These are phyloP conservation scores for Trametes sp. DNA, from an alignment of 1,284 basidiomycete genomes.

Conservation along the genomic window DNA sequence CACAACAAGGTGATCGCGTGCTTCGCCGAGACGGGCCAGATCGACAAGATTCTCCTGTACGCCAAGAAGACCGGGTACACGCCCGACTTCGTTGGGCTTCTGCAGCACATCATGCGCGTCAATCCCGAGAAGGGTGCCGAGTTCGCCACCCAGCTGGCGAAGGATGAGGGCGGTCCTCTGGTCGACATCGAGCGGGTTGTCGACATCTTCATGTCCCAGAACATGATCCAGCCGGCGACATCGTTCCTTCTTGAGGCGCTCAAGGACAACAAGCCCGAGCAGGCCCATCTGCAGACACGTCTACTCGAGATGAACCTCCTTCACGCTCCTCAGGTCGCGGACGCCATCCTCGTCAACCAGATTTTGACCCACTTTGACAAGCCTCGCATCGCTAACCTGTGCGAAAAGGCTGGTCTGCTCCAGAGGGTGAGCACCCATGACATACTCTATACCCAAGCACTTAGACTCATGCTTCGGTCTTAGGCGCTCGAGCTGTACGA, in stretches of 20 bases:
- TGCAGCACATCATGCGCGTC: constrained; percentile 97
- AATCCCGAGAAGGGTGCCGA: constrained; percentile 99
- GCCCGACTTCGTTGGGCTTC: constrained; percentile 94
- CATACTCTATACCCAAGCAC: background rate
- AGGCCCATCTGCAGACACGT: constrained; percentile 95
- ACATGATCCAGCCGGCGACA: constrained; percentile 99
- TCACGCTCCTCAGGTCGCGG: constrained; percentile 98
- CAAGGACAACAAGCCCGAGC: constrained; percentile 99
- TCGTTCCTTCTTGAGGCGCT: constrained; percentile 99
- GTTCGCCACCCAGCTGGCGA: constrained; percentile 95
- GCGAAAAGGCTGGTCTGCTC: constrained; percentile 96
- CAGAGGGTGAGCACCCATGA: constrained; percentile 72
- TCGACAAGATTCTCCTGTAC: constrained; percentile 98
- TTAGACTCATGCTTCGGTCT: constrained; percentile 26
- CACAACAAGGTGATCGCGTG: constrained; percentile 99
- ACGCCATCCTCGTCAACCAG: constrained; percentile 98
- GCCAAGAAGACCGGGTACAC: constrained; percentile 97
- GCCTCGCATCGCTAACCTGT: constrained; percentile 96
- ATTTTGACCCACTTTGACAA: constrained; percentile 99
- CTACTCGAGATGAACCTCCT: constrained; percentile 98
- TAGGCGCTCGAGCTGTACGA: constrained; percentile 99
- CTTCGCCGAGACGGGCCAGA: constrained; percentile 99
- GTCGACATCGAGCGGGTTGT: constrained; percentile 96
- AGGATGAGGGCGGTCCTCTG: constrained; percentile 92
- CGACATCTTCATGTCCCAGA: constrained; percentile 99